phyloP scores from a whole-genome alignment of 345 rosid genomes.

The Gossypium bickii region DNA sequence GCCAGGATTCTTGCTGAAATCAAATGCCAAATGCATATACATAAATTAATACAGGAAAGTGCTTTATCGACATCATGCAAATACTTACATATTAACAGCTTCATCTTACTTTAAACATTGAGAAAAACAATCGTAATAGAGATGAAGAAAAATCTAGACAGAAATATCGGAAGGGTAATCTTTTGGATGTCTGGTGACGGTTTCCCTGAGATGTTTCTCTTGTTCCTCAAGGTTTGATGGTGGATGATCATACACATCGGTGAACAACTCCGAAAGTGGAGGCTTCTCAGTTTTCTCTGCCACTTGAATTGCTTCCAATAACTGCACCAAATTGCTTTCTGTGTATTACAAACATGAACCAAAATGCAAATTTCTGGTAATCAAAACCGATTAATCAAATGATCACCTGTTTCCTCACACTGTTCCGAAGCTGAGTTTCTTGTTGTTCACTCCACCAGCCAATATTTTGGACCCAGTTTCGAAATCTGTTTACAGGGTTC shows the following conservation, averaged over 20 bases:
- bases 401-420: conserved; percentile 49
- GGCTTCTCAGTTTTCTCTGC: conserved; percentile 71
- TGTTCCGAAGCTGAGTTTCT: conserved; percentile 52
- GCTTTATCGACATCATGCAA: neutral
- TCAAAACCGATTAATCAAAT: neutral
- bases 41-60: neutral
- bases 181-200: conserved; percentile 42
- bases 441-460: conserved; percentile 73
- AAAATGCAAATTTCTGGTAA: neutral
- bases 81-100: neutral
- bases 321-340: conserved; percentile 25
- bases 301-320: conserved; percentile 57
- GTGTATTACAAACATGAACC: neutral
- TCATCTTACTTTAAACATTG: neutral
- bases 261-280: conserved; percentile 48
- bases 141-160: conserved; percentile 18
- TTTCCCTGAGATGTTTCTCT: conserved; percentile 49
- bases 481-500: conserved; percentile 62
- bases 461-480: conserved; percentile 56
- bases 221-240: conserved; percentile 58
- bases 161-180: conserved; percentile 55
- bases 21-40: neutral
- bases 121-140: neutral
- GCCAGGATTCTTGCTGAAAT: neutral
- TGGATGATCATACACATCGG: conserved; percentile 60